phyloP scores from a whole-genome alignment of 2,329 filamentous ascomycete genomes.

The Hypoxylon rubiginosum region DNA sequence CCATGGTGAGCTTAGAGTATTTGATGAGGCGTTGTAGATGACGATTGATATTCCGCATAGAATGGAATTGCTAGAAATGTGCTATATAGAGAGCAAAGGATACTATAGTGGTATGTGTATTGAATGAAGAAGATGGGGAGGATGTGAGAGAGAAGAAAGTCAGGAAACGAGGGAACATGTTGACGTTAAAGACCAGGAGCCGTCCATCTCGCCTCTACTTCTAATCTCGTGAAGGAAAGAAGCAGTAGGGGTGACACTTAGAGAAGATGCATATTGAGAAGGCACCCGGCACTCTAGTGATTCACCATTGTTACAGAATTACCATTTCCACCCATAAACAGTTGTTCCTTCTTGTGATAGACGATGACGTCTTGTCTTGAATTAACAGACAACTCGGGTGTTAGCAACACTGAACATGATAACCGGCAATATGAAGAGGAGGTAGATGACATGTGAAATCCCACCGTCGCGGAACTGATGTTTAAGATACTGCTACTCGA shows the following conservation, averaged over 20 bases:
- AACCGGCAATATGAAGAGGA: not conserved
- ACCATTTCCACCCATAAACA: not conserved
- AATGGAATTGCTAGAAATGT: conserved; percentile 28
- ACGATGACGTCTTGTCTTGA: conserved; percentile 9
- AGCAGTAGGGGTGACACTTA: not conserved
- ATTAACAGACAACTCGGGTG: not conserved
- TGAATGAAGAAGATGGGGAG: conserved; percentile 1
- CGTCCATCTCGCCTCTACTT: conserved; percentile 23
- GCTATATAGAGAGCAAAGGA: conserved; percentile 1
- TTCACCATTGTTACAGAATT: not conserved
- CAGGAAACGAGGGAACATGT: not conserved
- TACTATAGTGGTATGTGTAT: not conserved
- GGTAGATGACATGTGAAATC: conserved; percentile 19
- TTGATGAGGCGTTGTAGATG: conserved; percentile 4
- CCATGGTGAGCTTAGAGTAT: conserved; percentile 49
- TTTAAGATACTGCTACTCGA: not conserved
- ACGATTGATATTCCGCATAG: conserved; percentile 6
- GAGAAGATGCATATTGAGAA: not conserved
- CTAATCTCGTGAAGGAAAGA: conserved; percentile 1
- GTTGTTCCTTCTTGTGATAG: not conserved
- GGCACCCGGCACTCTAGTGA: not conserved
- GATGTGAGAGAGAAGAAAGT: conserved; percentile 4
- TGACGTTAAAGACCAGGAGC: conserved; percentile 2
- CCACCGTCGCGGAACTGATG: not conserved
- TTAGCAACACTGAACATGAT: not conserved